Conservation (phyloP, 495 filamentous ascomycete species). For the Xylaria acuta region DNA sequence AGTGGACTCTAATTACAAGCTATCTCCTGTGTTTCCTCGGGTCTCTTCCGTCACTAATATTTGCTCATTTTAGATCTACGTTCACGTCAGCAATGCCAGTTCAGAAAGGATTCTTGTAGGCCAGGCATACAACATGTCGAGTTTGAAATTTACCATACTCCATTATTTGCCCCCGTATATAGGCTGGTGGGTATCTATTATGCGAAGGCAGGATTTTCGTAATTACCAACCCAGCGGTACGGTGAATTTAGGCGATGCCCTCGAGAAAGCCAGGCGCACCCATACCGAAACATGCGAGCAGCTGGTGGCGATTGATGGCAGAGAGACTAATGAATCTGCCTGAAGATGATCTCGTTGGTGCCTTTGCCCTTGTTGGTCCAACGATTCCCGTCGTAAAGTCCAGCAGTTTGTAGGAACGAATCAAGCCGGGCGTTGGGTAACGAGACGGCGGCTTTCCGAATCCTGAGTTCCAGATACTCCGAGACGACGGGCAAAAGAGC, state of each 20-base stretch:
- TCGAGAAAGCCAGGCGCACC: not conserved
- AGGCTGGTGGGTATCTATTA: not conserved
- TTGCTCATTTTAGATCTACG: not conserved
- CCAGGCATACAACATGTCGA: not conserved
- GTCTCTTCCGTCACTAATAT: not conserved
- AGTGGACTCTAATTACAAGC: not conserved
- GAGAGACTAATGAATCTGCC: not conserved
- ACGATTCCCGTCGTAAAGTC: slow-evolving; percentile 9
- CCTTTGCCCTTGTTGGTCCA: slow-evolving; percentile 10
- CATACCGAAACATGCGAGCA: not conserved
- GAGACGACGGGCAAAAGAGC: slow-evolving; percentile 17
- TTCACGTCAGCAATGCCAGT: not conserved
- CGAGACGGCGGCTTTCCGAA: slow-evolving; percentile 17
- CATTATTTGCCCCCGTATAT: not conserved
- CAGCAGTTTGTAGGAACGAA: not conserved
- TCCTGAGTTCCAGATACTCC: slow-evolving; percentile 10
- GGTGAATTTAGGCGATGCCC: not conserved
- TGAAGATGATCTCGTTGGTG: slow-evolving; percentile 22
- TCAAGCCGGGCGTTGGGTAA: not conserved
- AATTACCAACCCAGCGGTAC: not conserved
- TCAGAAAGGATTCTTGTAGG: not conserved
- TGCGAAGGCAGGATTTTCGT: not conserved
- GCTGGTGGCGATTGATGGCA: not conserved
- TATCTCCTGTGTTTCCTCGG: not conserved
- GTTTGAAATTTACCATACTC: not conserved